A percentile compares a stretch with the other conserved stretches of the same genome.
Conservation (phyloP, 1,284 basidiomycete genomes). For the Porphyrellus sp. region DNA sequence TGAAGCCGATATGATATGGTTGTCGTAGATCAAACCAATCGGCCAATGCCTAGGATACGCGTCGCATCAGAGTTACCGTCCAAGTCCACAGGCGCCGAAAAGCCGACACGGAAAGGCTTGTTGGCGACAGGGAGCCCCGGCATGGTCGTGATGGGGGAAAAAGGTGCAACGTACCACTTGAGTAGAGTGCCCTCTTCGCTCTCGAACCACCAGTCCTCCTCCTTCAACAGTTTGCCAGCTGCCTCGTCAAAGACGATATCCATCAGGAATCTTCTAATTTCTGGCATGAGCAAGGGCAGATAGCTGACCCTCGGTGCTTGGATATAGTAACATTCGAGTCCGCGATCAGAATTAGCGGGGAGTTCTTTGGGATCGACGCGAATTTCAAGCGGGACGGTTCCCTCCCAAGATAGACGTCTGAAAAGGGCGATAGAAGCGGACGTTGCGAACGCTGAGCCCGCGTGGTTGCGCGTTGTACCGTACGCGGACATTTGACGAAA, state of each 20-base stretch:
- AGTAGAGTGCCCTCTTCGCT: conserved; percentile 68
- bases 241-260: conserved; percentile 87
- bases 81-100: background rate
- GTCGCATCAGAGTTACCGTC: conserved; percentile 13
- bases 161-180: conserved; percentile 67
- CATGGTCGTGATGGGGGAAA: background rate
- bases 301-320: conserved; percentile 89
- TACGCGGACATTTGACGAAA: conserved; percentile 54
- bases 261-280: conserved; percentile 81
- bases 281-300: conserved; percentile 84
- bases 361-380: conserved; percentile 82
- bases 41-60: conserved; percentile 86
- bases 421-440: conserved; percentile 70
- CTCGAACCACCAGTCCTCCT: conserved; percentile 95
- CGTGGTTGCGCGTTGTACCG: conserved; percentile 53
- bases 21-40: conserved; percentile 88
- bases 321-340: conserved; percentile 80
- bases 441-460: conserved; percentile 47
- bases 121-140: background rate
- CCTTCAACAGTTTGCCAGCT: conserved; percentile 66
- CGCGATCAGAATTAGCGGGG: conserved; percentile 81
- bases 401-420: conserved; percentile 79
- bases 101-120: background rate
- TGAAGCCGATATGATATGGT: conserved; percentile 62
- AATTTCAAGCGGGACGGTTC: conserved; percentile 81